phyloP scores from a whole-genome alignment of 768 basidiomycete species.

The Pleurotus citrinopileatus region DNA sequence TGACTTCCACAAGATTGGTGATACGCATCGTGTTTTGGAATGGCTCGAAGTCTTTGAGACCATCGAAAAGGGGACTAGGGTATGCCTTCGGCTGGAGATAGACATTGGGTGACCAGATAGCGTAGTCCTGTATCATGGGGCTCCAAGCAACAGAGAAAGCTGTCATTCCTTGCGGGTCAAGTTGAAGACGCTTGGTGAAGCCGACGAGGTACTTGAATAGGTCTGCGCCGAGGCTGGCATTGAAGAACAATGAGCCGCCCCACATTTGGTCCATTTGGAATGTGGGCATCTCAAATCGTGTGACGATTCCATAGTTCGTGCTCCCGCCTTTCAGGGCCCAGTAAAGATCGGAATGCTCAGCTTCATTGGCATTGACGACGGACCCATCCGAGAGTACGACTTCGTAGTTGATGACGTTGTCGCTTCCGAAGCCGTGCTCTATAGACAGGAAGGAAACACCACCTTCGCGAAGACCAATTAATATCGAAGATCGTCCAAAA shows the following conservation, averaged over 20 bases:
- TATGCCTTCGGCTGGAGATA: slow-evolving; percentile 8
- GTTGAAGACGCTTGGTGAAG: slow-evolving; percentile 6
- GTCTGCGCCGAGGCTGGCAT: neutral
- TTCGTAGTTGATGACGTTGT: slow-evolving; percentile 16
- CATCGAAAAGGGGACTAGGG: slow-evolving; percentile 11
- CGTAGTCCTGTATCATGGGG: slow-evolving; percentile 5
- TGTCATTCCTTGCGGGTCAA: slow-evolving; percentile 10
- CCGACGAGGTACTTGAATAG: slow-evolving; percentile 10
- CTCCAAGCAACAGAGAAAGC: slow-evolving; percentile 11
- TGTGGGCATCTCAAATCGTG: slow-evolving; percentile 15
- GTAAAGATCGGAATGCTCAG: slow-evolving; percentile 15
- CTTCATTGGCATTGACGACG: slow-evolving; percentile 9
- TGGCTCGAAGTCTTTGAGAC: slow-evolving; percentile 2
- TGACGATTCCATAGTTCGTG: slow-evolving; percentile 19
- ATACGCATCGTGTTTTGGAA: slow-evolving; percentile 10
- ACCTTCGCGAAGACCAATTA: slow-evolving; percentile 4
- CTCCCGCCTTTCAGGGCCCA: slow-evolving; percentile 17
- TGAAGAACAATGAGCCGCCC: slow-evolving; percentile 15
- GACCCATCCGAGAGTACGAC: slow-evolving; percentile 15
- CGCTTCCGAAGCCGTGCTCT: slow-evolving; percentile 12
- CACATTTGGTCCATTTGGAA: slow-evolving; percentile 11
- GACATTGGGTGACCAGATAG: slow-evolving; percentile 10
- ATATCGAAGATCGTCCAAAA: neutral
- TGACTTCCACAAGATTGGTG: slow-evolving; percentile 3
- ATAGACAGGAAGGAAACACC: slow-evolving; percentile 16